Conservation (phyloP, 73 alveolate genomes). For the Paramecium biaurelia region DNA sequence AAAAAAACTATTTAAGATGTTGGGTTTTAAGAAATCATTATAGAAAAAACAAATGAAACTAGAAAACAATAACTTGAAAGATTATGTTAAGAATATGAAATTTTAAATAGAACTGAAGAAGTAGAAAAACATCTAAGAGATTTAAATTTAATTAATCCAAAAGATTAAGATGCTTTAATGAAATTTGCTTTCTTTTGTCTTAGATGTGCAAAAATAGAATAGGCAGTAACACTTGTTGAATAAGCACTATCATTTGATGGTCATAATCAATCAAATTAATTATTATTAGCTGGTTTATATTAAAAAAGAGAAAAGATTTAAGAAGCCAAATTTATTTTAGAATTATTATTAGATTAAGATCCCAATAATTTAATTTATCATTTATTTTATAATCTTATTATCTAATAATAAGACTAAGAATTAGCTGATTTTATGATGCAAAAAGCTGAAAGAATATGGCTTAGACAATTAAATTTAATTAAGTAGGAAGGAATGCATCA, state of each 20-base stretch:
- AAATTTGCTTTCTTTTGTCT: constrained; percentile 72
- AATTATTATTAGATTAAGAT: constrained; percentile 63
- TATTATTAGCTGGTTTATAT: constrained; percentile 69
- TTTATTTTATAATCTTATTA: constrained; percentile 68
- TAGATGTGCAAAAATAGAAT: constrained; percentile 73
- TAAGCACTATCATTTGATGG: constrained; percentile 71
- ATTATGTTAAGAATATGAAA: constrained; percentile 92
- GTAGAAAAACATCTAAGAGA: constrained; percentile 82
- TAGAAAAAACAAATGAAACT: constrained; percentile 78
- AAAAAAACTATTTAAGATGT: constrained; percentile 81
- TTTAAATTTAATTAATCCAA: constrained; percentile 74
- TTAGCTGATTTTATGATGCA: constrained; percentile 72
- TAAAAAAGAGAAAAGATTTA: constrained; percentile 55
- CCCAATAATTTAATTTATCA: constrained; percentile 68
- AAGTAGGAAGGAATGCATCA: constrained; percentile 62
- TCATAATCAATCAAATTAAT: constrained; percentile 58
- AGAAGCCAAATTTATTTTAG: constrained; percentile 77
- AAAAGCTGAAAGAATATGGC: constrained; percentile 61
- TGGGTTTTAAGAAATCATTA: constrained; percentile 73
- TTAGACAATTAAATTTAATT: constrained; percentile 69
- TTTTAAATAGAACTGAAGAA: constrained; percentile 71
- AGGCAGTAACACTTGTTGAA: constrained; percentile 78
- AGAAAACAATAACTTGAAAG: constrained; percentile 83
- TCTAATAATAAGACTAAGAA: constrained; percentile 63
- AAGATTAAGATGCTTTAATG: constrained; percentile 72